A percentile compares a stretch with the other conserved stretches of the same genome.
Conservation (phyloP, 306 rosid genomes). For the Gleditsia sinensis region DNA sequence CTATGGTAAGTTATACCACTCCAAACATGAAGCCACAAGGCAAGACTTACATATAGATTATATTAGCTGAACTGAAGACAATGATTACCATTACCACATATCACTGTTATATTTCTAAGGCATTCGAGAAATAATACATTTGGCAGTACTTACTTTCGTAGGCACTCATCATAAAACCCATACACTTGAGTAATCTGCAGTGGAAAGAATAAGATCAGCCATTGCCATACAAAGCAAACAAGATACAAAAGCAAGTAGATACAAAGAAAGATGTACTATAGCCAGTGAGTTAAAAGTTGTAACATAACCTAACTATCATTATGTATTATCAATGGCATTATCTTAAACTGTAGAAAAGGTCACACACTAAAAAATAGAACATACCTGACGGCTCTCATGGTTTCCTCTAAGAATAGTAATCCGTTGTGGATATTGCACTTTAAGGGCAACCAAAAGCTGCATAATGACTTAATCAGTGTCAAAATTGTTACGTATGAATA, state of each 20-base stretch:
- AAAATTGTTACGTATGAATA: constrained; percentile 16
- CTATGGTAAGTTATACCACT: not conserved
- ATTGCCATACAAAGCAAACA: constrained; percentile 5
- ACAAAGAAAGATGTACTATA: not conserved
- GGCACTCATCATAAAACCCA: constrained; percentile 94
- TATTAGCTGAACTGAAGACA: not conserved
- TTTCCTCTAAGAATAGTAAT: constrained; percentile 94
- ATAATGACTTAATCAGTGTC: constrained; percentile 26
- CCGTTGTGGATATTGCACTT: constrained; percentile 87
- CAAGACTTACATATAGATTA: not conserved
- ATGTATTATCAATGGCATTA: not conserved
- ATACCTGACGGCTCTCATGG: constrained; percentile 96
- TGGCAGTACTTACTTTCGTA: constrained; percentile 76
- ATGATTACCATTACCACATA: not conserved
- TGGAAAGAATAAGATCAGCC: constrained; percentile 34
- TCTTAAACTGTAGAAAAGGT: constrained; percentile 8
- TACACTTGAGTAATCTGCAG: constrained; percentile 98
- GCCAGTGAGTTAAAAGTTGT: not conserved
- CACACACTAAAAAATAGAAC: constrained; percentile 11
- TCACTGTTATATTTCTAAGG: not conserved
- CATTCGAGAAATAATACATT: constrained; percentile 22
- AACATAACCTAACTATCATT: not conserved
- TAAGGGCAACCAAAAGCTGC: constrained; percentile 93
- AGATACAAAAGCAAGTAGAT: not conserved
- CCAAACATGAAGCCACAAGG: not conserved